These are phyloP conservation scores for Cornus florida DNA, from an alignment of 148 eudicot species.

Conservation along the genomic window DNA sequence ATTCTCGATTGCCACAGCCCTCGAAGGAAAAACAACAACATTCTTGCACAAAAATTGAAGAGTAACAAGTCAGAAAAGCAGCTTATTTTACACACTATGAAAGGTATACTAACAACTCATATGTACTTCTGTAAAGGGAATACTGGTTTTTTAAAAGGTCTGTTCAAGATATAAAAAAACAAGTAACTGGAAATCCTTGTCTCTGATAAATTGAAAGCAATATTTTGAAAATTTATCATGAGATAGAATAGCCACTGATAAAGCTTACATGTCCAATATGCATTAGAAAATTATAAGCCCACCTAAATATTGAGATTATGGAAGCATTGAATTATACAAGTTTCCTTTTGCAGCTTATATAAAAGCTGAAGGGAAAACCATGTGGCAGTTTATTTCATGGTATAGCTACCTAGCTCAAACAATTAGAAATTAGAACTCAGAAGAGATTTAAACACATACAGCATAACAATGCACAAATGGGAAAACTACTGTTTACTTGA, in stretches of 20 bases:
- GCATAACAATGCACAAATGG: not conserved
- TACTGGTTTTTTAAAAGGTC: not conserved
- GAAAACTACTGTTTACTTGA: not conserved
- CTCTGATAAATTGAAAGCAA: not conserved
- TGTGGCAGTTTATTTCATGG: not conserved
- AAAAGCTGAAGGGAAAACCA: not conserved
- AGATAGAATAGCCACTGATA: not conserved
- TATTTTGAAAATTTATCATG: not conserved
- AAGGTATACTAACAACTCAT: not conserved
- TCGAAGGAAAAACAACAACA: constrained; percentile 91
- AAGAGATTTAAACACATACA: not conserved
- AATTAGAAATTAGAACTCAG: not conserved
- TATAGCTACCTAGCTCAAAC: not conserved
- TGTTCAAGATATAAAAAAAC: not conserved
- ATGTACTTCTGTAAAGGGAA: not conserved
- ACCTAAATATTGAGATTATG: not conserved
- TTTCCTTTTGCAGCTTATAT: not conserved
- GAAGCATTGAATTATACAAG: not conserved
- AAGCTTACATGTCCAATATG: not conserved
- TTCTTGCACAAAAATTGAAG: constrained; percentile 44
- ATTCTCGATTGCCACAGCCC: constrained; percentile 89
- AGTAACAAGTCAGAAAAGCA: constrained; percentile 22
- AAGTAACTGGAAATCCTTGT: not conserved
- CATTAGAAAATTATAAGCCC: not conserved
- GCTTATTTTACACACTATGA: not conserved